Evolutionary conservation across 345 rosid species (phyloP).

Genomic region (Acer campestre): DNA sequence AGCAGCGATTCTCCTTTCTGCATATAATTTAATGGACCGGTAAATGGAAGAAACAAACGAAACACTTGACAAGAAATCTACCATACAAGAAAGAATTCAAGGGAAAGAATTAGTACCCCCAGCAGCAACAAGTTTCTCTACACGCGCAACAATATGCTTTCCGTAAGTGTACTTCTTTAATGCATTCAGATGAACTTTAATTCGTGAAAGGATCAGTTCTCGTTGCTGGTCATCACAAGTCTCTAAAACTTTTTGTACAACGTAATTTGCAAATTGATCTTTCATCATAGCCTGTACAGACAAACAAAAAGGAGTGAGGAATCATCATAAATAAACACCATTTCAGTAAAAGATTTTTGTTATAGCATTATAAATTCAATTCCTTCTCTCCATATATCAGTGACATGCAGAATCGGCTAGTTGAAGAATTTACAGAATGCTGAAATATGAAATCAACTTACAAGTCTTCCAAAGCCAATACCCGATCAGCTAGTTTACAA

Average conservation of each 20-base stretch:
- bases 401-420: background rate
- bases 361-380: background rate
- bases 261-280: conserved; percentile 87
- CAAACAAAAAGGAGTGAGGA: background rate
- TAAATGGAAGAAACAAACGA: conserved; percentile 9
- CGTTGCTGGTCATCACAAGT: conserved; percentile 80
- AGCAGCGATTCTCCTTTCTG: conserved; percentile 69
- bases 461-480: background rate
- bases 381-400: background rate
- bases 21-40: conserved; percentile 20
- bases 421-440: background rate
- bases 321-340: background rate
- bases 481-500: conserved; percentile 7
- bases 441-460: background rate
- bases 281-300: conserved; percentile 78
- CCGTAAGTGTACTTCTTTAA: conserved; percentile 87
- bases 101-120: conserved; percentile 51
- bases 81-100: background rate
- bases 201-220: conserved; percentile 67
- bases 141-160: conserved; percentile 84
- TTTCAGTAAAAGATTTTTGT: background rate
- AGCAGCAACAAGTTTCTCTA: conserved; percentile 87
- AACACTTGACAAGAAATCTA: background rate
- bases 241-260: conserved; percentile 85
- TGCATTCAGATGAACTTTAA: conserved; percentile 74